Conservation (phyloP, 345 rosid genomes). For the Pugionium dolabratum region DNA sequence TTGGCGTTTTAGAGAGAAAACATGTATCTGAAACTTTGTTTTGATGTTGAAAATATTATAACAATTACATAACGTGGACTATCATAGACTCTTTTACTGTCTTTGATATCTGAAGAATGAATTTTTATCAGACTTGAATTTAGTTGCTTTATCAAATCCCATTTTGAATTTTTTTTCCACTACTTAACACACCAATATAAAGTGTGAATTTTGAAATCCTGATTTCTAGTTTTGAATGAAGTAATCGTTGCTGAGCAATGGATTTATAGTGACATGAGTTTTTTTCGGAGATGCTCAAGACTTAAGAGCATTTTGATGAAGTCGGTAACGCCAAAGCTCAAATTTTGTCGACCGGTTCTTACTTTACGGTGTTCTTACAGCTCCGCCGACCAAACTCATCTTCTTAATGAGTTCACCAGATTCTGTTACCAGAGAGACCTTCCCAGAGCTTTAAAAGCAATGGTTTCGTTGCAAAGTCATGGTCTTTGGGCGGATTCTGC, state of each 20-base stretch:
- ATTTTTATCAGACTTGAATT: background rate
- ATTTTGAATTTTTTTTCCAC: background rate
- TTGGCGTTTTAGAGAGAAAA: slow-evolving; percentile 17
- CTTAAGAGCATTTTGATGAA: slow-evolving; percentile 7
- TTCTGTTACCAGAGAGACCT: slow-evolving; percentile 58
- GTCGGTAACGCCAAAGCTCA: slow-evolving; percentile 26
- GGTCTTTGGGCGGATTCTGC: slow-evolving; percentile 55
- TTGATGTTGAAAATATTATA: slow-evolving; percentile 4
- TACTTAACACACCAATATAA: background rate
- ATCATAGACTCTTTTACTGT: background rate
- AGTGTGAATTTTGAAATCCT: background rate
- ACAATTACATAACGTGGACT: background rate
- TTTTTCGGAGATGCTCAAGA: too few relatives aligned
- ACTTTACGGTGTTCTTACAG: slow-evolving; percentile 19
- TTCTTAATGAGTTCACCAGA: slow-evolving; percentile 53
- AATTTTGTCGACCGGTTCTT: slow-evolving; percentile 5
- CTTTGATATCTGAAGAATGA: background rate
- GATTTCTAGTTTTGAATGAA: background rate
- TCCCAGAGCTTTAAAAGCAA: slow-evolving; percentile 54
- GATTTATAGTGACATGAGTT: background rate
- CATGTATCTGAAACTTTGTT: slow-evolving; percentile 11
- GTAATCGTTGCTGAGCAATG: background rate
- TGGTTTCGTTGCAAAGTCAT: slow-evolving; percentile 51
- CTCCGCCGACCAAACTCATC: slow-evolving; percentile 13
- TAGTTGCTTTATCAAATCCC: background rate